phyloP scores from a whole-genome alignment of 208 protist species.

The Naegleria lovaniensis region DNA sequence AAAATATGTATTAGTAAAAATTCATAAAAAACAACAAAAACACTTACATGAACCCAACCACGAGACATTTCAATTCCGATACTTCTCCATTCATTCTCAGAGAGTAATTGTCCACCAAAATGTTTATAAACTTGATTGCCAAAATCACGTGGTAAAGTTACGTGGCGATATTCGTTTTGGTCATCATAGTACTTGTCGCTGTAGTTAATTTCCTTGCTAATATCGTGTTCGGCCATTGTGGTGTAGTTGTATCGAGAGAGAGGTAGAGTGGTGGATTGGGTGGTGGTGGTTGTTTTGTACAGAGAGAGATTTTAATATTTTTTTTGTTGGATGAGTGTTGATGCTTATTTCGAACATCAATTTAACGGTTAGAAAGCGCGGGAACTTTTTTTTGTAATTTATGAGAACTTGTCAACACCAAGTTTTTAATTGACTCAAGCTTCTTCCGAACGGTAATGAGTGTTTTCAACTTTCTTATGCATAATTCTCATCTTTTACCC shows the following conservation, averaged over 20 bases:
- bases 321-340: neutral
- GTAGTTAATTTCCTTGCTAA: neutral
- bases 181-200: conserved; percentile 13
- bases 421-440: too few species aligned
- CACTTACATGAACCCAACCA: neutral
- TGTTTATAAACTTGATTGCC: neutral
- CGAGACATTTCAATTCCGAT: neutral
- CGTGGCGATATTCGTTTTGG: neutral
- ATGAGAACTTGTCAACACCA: neutral
- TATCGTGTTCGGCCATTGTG: neutral
- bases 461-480: too few species aligned
- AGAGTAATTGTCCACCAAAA: neutral
- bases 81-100: neutral
- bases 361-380: neutral
- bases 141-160: neutral
- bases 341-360: too few species aligned
- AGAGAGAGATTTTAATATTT: neutral
- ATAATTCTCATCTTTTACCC: too few species aligned
- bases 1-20: too few species aligned
- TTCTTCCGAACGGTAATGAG: too few species aligned
- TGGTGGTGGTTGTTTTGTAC: neutral
- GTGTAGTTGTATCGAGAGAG: too few species aligned
- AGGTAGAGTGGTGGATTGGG: too few species aligned
- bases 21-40: too few species aligned
- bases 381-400: neutral